A percentile compares a stretch with the other conserved stretches of the same genome.
These are phyloP conservation scores for Podospora conica DNA, from an alignment of 495 filamentous ascomycete species.

Conservation along the genomic window DNA sequence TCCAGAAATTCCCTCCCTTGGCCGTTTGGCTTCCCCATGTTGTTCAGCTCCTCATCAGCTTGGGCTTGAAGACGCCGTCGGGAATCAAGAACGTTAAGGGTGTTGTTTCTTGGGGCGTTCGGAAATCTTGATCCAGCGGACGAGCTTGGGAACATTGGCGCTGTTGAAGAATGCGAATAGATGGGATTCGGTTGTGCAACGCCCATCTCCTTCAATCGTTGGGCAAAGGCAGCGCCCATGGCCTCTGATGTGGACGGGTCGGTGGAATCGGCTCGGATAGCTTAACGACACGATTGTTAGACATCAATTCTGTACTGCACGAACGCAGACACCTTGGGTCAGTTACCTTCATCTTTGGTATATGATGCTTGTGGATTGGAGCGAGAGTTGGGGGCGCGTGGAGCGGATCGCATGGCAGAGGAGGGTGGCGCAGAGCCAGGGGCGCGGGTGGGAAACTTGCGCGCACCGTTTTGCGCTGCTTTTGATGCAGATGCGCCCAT, in stretches of 20 bases:
- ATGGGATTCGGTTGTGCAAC: conserved; percentile 43
- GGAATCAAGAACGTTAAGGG: conserved; percentile 37
- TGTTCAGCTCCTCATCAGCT: conserved; percentile 34
- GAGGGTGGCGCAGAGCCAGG: conserved; percentile 23
- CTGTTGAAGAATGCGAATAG: conserved; percentile 41
- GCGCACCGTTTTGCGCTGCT: conserved; percentile 30
- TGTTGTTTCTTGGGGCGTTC: conserved; percentile 29
- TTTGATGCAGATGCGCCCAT: conserved; percentile 32
- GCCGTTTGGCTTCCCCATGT: conserved; percentile 19
- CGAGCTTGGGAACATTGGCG: conserved; percentile 5
- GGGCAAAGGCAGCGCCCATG: conserved; percentile 30
- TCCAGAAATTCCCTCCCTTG: conserved; percentile 37
- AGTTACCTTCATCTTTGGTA: conserved; percentile 35
- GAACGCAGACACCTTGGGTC: background rate
- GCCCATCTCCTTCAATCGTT: conserved; percentile 41
- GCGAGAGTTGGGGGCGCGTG: conserved; percentile 12
- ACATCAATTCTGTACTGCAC: background rate
- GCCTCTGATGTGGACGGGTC: conserved; percentile 21
- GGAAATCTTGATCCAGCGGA: conserved; percentile 21
- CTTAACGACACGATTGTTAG: conserved; percentile 8
- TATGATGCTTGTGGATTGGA: conserved; percentile 24
- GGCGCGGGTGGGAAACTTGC: conserved; percentile 38
- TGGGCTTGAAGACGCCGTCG: conserved; percentile 32
- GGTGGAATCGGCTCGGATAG: conserved; percentile 27
- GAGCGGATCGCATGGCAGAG: conserved; percentile 14